Percentiles rank a stretch among this genome's conserved stretches.
Evolutionary conservation across 2,329 filamentous ascomycete species (phyloP).

Genomic region (Akanthomyces lecanii): DNA sequence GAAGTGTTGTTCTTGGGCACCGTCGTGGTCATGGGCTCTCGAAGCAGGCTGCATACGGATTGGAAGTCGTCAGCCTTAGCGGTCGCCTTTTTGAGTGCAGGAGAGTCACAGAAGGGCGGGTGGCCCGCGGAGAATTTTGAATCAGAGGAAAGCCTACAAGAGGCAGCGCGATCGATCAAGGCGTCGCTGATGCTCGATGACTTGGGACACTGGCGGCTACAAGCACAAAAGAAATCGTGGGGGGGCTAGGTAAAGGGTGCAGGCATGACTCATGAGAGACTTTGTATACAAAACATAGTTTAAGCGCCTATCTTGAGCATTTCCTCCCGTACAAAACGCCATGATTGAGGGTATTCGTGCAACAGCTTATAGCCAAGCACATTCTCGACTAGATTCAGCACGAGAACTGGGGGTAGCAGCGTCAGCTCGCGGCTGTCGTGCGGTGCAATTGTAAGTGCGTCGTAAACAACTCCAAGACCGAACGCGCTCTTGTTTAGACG

Average conservation of each 20-base stretch:
- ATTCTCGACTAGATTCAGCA: constrained; percentile 44
- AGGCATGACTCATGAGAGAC: neutral
- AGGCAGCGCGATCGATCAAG: neutral
- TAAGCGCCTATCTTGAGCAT: constrained; percentile 28
- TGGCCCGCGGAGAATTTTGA: neutral
- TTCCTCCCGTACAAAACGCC: constrained; percentile 26
- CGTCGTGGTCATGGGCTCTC: neutral
- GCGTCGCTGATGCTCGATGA: neutral
- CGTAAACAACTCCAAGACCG: constrained; percentile 40
- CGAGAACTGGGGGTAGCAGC: constrained; percentile 38
- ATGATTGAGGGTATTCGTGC: constrained; percentile 22
- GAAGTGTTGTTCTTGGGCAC: neutral
- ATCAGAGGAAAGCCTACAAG: neutral
- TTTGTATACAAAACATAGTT: neutral
- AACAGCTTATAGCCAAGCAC: constrained; percentile 40
- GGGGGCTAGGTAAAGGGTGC: neutral
- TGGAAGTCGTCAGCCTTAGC: constrained; percentile 10
- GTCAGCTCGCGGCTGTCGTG: constrained; percentile 30
- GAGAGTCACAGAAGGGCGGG: neutral
- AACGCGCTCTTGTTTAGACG: constrained; percentile 42
- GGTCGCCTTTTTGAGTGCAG: constrained; percentile 4
- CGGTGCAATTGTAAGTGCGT: constrained; percentile 38
- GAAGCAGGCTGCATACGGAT: neutral
- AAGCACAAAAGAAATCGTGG: neutral
- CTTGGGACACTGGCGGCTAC: neutral